Base-by-base conservation (phyloP, 2,329 filamentous ascomycete species). In the Botryotinia narcissicola region DNA sequence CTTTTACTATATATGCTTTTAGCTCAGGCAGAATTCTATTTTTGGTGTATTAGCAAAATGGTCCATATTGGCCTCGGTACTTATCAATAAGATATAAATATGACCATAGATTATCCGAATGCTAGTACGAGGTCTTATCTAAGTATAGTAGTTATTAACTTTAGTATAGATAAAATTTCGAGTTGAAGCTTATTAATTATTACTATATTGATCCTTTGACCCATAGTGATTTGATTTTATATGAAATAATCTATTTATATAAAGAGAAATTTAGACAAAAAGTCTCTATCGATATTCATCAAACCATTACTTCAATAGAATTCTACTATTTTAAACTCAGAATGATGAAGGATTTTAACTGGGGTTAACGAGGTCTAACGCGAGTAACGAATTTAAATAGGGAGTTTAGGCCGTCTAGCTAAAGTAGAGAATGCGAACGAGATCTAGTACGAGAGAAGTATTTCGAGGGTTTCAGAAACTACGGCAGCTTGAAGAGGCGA, bases 301-400 rank as follows among this genome's bases (percentile, higher is more conserved):
- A 22, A 61, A n/a, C 25, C 7, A 54, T 37, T 61, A 61, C 32
- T 9, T 61, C 35, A 16, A 12, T n/a, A 9, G 6, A 40, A 16
- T n/a, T 54, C 12, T 54, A 54, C 10, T 54, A 5, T 6, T n/a
- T 3, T 14, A 16, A 16, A 54, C 25, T 7, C 1, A 29, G 18
- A 9, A 29, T 57, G 4, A 3, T 57, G 7, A 8, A 57, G n/a
- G 6, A 18, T 29, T 51, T 54, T 0, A 29, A 29, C 4, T 1
- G 1, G 25, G 1, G 1, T n/a, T n/a, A 3, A 54, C 2, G 14
- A n/a, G 48, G 48, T n/a, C 25, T 54, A n/a, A 5, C n/a, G 4
- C 1, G 4, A 25, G 4, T 25, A 3, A 25, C 25, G 22, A 48
- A 25, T 51, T 6, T 51, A 10, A 51, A 51, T 12, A 6, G 25